Base-by-base conservation (phyloP, 176 grass and related monocot genomes). In the Lolium multiflorum region DNA sequence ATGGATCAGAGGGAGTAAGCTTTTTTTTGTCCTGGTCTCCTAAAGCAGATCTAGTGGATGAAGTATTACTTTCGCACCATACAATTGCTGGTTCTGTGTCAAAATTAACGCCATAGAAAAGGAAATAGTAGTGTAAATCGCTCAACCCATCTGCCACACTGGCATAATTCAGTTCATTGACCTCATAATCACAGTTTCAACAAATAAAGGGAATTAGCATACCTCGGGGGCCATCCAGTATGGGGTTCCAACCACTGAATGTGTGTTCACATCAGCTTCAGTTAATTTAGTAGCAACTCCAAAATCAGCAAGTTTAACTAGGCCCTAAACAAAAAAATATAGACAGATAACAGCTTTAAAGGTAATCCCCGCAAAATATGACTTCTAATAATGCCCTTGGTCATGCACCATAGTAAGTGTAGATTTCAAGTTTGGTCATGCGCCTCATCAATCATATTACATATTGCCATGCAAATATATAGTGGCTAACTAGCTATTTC, bases 161-260 rank as follows among this genome's bases (percentile, higher is more conserved):
- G 12, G 18, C 39, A 68, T 22, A 81, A 67, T 70, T 43, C 49
- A 77, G 61, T 70, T 85, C 71, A 20, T 8, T 57, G 37, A 76
- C 60, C 24, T 44, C n/a, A 60, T 38, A 54, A 20, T 74, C 44
- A 67, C 18, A 11, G 1, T 41, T 47, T 26, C 50, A 60, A 46
- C 24, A n/a, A 55, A 56, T 21, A 74, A 76, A 82, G 24, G 63
- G 9, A 65, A 37, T 35, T 64, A 81, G 28, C 39, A 76, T 87
- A 99, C 97, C 97, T 99, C 97, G 0, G 97, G 97, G 11, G 97
- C 97, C 97, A 99, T 99, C 97, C 97, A 99, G 76, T 99, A 99
- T 57, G 97, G 97, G 41, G 97, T 99, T 92, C 97, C 97, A 78
- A 99, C 97, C 56, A 99, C 97, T 46, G 94, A 99, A 84, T 99